Evolutionary conservation across 768 basidiomycete genomes (phyloP).

Genomic region (Mrakia gelida): DNA sequence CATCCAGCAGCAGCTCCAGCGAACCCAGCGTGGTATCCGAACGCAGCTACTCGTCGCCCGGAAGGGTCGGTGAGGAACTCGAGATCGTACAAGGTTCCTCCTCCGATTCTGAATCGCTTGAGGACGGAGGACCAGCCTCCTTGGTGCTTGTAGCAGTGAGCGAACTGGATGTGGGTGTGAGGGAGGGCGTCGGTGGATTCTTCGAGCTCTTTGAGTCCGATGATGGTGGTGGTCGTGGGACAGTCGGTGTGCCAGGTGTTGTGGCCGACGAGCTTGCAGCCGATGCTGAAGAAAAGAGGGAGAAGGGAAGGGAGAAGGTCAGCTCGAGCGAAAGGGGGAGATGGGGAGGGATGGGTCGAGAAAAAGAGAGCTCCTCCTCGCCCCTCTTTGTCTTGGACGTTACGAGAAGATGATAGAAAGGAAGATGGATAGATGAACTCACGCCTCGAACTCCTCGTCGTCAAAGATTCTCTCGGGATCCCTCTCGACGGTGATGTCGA

Average conservation of each 20-base stretch:
- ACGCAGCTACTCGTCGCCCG: constrained; percentile 91
- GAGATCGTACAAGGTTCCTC: constrained; percentile 56
- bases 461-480: constrained; percentile 92
- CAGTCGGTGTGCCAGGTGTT: constrained; percentile 73
- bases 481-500: constrained; percentile 84
- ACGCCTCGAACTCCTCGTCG: constrained; percentile 89
- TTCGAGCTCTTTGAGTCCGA: constrained; percentile 95
- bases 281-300: constrained; percentile 57
- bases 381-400: neutral
- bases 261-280: constrained; percentile 79
- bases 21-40: constrained; percentile 97
- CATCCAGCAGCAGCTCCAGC: constrained; percentile 78
- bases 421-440: constrained; percentile 45
- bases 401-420: neutral
- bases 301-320: neutral
- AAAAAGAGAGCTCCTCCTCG: neutral
- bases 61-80: constrained; percentile 84
- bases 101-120: constrained; percentile 74
- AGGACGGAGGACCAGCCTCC: constrained; percentile 86
- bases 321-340: neutral
- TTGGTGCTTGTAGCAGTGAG: constrained; percentile 95
- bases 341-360: too few species aligned
- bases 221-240: constrained; percentile 64
- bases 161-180: constrained; percentile 96
- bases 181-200: constrained; percentile 70